Evolutionary conservation across 192 early-diverging fungal species (phyloP), one percentile per base, ranked within the genome.

Genomic region (Rhizophlyctis rosea): DNA sequence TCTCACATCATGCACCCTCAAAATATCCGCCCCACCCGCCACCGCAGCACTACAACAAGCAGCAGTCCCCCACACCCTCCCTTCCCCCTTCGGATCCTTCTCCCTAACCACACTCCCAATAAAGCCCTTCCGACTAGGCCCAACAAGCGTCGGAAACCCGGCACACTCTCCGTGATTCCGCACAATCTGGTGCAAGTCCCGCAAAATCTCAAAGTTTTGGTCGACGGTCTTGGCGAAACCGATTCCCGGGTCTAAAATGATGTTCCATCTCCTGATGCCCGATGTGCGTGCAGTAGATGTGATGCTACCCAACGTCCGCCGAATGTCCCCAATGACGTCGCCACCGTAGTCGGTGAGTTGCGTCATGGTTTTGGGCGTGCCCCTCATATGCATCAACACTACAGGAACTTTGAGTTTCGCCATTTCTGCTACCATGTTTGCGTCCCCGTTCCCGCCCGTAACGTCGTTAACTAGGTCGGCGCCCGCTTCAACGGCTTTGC

Each of bases 301-400:
- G 7, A 81, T 73, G 56, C 75, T 73, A 24, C 77, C 73, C n/a
- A 99, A 79, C 64, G 87, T 87, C 5, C 70, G 65, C 39, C 82
- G 78, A 34, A 95, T 85, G 56, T 83, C 89, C 2, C 67, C 72
- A 5, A 95, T 77, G 13, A 96, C 86, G 69, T 88, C 83, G 30
- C 77, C 24, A 73, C 81, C 61, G 64, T 96, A 92, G 59, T 88
- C 77, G 61, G 85, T 88, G 54, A 82, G 73, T 27, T 65, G 68
- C 32, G 67, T 71, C 96, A 99, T 99, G 13, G 92, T 95, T 63
- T 86, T 81, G 4, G 94, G 85, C 57, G 83, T 81, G 25, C 96
- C 96, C n/a, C 95, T 88, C 94, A 96, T 98, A 67, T 99, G 96
- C 94, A 98, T 98, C 70, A 98, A 69, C 62, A 92, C 89, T 7